Evolutionary conservation across 352 stramenopile genomes (phyloP), one percentile per base, ranked within the genome.

Genomic region (Pythium monospermum): DNA sequence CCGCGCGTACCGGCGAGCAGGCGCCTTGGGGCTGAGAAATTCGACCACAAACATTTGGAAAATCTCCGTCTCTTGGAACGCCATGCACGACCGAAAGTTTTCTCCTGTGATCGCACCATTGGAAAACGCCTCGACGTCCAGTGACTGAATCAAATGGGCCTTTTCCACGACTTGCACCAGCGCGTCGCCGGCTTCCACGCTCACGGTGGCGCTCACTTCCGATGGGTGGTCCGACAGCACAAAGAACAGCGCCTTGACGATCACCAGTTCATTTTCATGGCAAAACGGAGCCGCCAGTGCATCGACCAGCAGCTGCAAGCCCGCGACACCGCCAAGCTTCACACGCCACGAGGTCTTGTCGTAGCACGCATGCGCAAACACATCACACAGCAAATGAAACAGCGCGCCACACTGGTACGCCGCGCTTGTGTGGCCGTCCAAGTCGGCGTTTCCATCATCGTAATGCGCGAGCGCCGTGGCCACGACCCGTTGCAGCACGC

Each of bases 21-120:
- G 69, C 1, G 76, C 59, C 35, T 87, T 89, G 11, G 80, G 56
- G 51, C 80, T 95, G 42, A 95, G 50, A 25, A 91, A 87, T 41
- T 95, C 82, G 25, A 92, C 81, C n/a, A 95, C 77, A 49, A 93
- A 77, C 59, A 93, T 83, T 50, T 93, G 81, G 25, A 95, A 83
- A 8, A 95, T 68, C 45, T 95, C 84, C 2, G 79, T 90, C 48
- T 95, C 77, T 52, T 91, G 82, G 35, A 93, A 91, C 13, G 76
- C 68, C 45, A 83, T 72, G 50, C 79, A 92, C 4, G 79, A 78
- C 44, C 73, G 45, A 18, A 89, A 90, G 27, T 83, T 69, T 18
- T 83, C 75, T 25, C 71, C 73, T 57, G 71, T 76, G 32, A 70
- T 69, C 16, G 66, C 66, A 31, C 61, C 26, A 48, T 53, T 45